These are phyloP conservation scores for Cutaneotrichosporon daszewskae DNA, from an alignment of 1,284 basidiomycete genomes.

Conservation along the genomic window DNA sequence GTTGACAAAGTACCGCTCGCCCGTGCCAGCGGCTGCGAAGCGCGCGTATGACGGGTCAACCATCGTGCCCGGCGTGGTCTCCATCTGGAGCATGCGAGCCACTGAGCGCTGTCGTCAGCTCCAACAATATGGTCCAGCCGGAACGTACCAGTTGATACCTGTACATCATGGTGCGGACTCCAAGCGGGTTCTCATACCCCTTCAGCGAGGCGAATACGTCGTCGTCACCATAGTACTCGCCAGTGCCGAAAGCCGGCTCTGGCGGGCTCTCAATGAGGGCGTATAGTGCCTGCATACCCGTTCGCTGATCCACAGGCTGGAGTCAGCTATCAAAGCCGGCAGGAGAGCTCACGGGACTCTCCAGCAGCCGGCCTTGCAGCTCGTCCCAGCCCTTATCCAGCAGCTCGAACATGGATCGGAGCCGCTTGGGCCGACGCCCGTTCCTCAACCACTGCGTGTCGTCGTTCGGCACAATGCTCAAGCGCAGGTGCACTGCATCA, in stretches of 20 bases:
- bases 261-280: conserved; percentile 28
- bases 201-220: conserved; percentile 22
- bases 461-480: conserved; percentile 1
- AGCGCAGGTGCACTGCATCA: background rate
- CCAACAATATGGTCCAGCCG: background rate
- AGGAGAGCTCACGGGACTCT: conserved; percentile 1
- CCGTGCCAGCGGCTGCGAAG: conserved; percentile 24
- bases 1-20: conserved; percentile 27
- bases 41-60: conserved; percentile 30
- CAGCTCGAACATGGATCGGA: conserved; percentile 1
- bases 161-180: conserved; percentile 31
- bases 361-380: background rate
- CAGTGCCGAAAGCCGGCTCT: conserved; percentile 13
- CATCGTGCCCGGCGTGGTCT: conserved; percentile 28
- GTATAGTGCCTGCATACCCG: conserved; percentile 29
- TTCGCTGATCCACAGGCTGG: conserved; percentile 6
- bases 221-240: conserved; percentile 16
- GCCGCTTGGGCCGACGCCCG: background rate
- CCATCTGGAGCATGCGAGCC: conserved; percentile 37
- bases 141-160: conserved; percentile 38
- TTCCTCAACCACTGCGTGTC: background rate
- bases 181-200: conserved; percentile 26
- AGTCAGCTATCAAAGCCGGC: background rate
- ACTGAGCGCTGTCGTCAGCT: conserved; percentile 30
- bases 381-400: conserved; percentile 5